phyloP scores from a whole-genome alignment of 768 basidiomycete species.

The Psilocybe azurescens region DNA sequence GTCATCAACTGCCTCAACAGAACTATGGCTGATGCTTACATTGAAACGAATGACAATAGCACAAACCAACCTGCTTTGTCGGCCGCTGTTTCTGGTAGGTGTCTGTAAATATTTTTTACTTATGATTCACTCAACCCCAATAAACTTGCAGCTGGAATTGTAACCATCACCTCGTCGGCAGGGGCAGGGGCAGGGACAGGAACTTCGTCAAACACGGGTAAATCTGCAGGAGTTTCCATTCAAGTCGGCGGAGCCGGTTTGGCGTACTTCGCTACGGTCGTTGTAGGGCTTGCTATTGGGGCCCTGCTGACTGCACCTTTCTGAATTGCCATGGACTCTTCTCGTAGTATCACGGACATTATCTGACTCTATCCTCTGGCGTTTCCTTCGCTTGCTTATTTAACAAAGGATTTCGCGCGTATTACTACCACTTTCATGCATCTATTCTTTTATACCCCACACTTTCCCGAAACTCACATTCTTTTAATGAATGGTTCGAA shows the following conservation, averaged over 20 bases:
- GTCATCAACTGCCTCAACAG: constrained; percentile 72
- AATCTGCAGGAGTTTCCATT: constrained; percentile 7
- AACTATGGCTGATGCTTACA: constrained; percentile 68
- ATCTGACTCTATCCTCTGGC: neutral
- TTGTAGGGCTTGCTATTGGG: constrained; percentile 6
- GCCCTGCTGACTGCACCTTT: constrained; percentile 6
- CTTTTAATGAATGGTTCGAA: neutral
- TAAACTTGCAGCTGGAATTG: constrained; percentile 11
- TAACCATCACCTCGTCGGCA: constrained; percentile 13
- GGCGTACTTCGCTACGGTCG: constrained; percentile 2
- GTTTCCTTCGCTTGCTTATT: neutral
- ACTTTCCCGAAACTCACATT: neutral
- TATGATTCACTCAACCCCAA: neutral
- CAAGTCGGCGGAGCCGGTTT: neutral
- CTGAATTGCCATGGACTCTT: neutral
- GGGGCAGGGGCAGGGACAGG: neutral
- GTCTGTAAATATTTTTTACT: neutral
- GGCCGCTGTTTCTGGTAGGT: constrained; percentile 25
- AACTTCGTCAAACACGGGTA: neutral
- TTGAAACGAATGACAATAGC: constrained; percentile 80
- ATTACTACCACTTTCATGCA: neutral
- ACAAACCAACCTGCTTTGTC: constrained; percentile 56
- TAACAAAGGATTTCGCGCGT: neutral
- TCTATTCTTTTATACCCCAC: neutral
- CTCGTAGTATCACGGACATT: neutral